A percentile compares a stretch with the other conserved stretches of the same genome.
Evolutionary conservation across 2,329 filamentous ascomycete genomes (phyloP).

Genomic region (Sporothrix euskadiensis): DNA sequence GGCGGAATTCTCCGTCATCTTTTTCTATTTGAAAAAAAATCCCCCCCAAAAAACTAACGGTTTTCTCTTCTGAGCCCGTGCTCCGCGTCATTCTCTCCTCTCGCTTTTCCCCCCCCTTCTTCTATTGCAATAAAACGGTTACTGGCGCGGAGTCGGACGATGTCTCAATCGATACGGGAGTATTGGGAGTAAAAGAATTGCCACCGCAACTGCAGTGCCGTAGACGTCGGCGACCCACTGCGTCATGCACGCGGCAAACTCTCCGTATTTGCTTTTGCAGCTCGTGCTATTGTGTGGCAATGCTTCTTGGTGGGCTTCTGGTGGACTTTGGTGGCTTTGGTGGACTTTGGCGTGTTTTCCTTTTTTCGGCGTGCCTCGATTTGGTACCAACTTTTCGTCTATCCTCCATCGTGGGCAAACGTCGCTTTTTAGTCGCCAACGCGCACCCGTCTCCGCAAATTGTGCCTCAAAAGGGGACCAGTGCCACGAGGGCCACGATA

Average conservation of each 20-base stretch:
- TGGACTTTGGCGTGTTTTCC: neutral
- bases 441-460: too few relatives aligned
- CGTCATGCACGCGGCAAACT: neutral
- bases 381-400: too few relatives aligned
- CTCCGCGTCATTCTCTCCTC: neutral
- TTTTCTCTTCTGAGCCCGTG: neutral
- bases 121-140: neutral
- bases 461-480: neutral
- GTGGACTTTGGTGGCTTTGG: too few relatives aligned
- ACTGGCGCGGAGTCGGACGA: neutral
- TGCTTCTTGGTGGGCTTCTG: neutral
- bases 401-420: neutral
- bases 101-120: too few relatives aligned
- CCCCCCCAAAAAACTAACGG: too few relatives aligned
- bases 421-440: neutral
- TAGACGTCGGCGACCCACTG: neutral
- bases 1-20: neutral
- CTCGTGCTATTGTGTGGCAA: neutral
- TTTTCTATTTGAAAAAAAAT: neutral
- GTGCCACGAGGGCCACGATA: neutral
- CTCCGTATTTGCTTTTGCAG: neutral
- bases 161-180: too few relatives aligned
- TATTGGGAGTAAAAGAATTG: neutral
- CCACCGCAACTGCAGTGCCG: neutral
- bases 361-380: neutral